These are phyloP conservation scores for Sporothrix brunneoviolacea DNA, from an alignment of 2,329 filamentous ascomycete genomes.

Conservation along the genomic window DNA sequence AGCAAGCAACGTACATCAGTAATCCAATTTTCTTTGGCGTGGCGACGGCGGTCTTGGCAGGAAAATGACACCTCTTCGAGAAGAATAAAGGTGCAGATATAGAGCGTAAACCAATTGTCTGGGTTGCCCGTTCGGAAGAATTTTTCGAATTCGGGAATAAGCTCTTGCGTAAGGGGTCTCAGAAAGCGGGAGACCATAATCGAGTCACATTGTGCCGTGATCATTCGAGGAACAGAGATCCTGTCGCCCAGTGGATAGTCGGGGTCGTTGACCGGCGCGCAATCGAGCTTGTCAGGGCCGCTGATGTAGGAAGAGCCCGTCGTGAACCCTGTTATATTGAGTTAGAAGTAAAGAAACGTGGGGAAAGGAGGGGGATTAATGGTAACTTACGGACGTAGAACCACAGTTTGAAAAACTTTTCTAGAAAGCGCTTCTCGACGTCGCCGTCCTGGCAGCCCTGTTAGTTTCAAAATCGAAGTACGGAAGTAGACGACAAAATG, in stretches of 20 bases:
- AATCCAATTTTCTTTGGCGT: constrained; percentile 32
- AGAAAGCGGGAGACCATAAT: constrained; percentile 34
- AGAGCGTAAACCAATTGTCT: constrained; percentile 31
- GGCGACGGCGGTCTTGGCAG: constrained; percentile 36
- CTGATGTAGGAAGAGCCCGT: constrained; percentile 38
- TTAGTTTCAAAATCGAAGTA: no score
- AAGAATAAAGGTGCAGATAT: constrained; percentile 35
- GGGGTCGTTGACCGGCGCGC: constrained; percentile 29
- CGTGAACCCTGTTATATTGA: constrained; percentile 33
- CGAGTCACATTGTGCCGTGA: constrained; percentile 40
- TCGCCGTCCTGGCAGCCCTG: constrained; percentile 22
- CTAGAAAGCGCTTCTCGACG: constrained; percentile 31
- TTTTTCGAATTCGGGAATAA: constrained; percentile 31
- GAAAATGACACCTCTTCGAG: constrained; percentile 35
- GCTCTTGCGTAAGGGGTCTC: constrained; percentile 25
- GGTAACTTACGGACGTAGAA: constrained; percentile 39
- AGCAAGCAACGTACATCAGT: constrained; percentile 4
- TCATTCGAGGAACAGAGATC: constrained; percentile 37
- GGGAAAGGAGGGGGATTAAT: no score
- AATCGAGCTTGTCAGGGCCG: constrained; percentile 34
- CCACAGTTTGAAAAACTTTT: constrained; percentile 37
- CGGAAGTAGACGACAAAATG: no score
- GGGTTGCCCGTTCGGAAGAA: constrained; percentile 30
- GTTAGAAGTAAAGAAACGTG: no score
- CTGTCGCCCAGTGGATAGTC: constrained; percentile 31